Conservation (phyloP, 78 protist genomes). For the Paulinella micropora region DNA sequence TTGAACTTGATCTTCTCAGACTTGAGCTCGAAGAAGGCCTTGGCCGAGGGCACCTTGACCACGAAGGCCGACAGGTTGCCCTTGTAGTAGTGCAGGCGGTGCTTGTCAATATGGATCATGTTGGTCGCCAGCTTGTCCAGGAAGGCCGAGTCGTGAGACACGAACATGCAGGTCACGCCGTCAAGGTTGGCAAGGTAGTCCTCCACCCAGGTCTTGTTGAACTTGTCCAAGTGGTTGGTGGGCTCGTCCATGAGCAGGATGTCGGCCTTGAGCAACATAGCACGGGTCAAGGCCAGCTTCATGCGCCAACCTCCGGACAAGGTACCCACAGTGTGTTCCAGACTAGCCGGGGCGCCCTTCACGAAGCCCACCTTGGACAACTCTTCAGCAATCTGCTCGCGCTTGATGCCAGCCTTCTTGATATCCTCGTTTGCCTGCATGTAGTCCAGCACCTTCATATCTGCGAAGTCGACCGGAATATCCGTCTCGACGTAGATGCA, state of each 20-base stretch:
- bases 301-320: slow-evolving; percentile 25
- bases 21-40: slow-evolving; percentile 45
- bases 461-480: slow-evolving; percentile 48
- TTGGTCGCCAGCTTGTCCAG: slow-evolving; percentile 49
- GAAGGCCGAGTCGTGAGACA: slow-evolving; percentile 56
- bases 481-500: slow-evolving; percentile 55
- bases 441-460: slow-evolving; percentile 29
- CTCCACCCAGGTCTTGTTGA: too few species aligned
- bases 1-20: slow-evolving; percentile 27
- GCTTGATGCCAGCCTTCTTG: slow-evolving; percentile 35
- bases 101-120: slow-evolving; percentile 33
- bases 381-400: neutral
- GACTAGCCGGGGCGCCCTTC: slow-evolving; percentile 12
- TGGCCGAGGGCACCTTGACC: slow-evolving; percentile 35
- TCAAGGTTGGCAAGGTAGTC: too few species aligned
- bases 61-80: slow-evolving; percentile 41
- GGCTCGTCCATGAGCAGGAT: slow-evolving; percentile 38
- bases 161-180: slow-evolving; percentile 44
- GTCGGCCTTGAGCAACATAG: slow-evolving; percentile 6
- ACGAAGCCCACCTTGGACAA: slow-evolving; percentile 4
- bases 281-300: neutral
- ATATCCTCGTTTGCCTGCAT: slow-evolving; percentile 21
- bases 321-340: slow-evolving; percentile 1
- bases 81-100: slow-evolving; percentile 36
- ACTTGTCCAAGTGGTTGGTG: slow-evolving; percentile 31